These are phyloP conservation scores for Trichophyton benhamiae DNA, from an alignment of 2,329 filamentous ascomycete genomes.

Conservation along the genomic window DNA sequence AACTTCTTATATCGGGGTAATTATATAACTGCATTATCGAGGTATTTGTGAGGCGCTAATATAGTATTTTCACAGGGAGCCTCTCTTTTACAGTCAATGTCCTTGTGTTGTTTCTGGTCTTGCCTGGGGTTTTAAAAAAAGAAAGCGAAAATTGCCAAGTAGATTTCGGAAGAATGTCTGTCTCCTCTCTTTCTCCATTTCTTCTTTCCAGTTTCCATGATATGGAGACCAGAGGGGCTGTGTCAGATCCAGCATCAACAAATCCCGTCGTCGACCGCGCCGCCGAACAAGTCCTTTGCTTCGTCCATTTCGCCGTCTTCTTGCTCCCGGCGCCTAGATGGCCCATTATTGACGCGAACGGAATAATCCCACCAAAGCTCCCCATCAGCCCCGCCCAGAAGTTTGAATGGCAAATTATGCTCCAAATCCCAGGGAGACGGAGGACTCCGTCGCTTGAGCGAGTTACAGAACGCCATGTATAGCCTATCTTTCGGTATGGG, in stretches of 20 bases:
- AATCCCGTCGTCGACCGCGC: neutral
- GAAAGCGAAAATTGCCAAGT: neutral
- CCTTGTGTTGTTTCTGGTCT: too few species aligned
- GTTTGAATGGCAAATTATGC: neutral
- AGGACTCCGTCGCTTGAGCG: neutral
- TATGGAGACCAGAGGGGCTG: neutral
- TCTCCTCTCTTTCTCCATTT: neutral
- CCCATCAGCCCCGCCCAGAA: neutral
- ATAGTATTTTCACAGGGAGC: neutral
- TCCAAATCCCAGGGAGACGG: neutral
- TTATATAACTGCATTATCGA: neutral
- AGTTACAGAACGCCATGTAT: neutral
- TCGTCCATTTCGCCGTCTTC: neutral
- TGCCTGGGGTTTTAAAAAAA: too few species aligned
- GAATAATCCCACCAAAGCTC: neutral
- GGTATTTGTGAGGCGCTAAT: neutral
- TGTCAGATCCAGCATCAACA: neutral
- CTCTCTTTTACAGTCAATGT: too few species aligned
- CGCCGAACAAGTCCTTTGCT: neutral
- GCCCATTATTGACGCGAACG: neutral
- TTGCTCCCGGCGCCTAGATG: neutral
- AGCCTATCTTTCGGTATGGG: slow-evolving; percentile 1
- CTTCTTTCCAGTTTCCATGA: neutral
- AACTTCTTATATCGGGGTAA: neutral
- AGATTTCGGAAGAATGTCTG: neutral